phyloP scores from a whole-genome alignment of 129 eudicot species.

The Escallonia herrerae region DNA sequence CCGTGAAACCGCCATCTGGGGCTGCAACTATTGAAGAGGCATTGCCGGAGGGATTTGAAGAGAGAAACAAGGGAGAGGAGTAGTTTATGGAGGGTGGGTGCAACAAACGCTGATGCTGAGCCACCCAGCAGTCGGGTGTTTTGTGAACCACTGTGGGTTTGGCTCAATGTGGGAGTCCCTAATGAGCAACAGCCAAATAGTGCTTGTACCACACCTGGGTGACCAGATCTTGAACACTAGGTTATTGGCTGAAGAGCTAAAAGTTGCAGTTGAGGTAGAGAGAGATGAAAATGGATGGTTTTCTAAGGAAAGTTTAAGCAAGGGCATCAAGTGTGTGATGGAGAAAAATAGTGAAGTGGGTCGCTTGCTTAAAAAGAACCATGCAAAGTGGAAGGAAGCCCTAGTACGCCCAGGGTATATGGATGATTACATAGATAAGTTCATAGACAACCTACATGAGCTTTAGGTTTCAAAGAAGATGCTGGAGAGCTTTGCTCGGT shows the following conservation, averaged over 20 bases:
- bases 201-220: constrained; percentile 39
- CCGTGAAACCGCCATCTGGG: constrained; percentile 33
- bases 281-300: constrained; percentile 36
- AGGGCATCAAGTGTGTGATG: constrained; percentile 31
- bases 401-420: constrained; percentile 4
- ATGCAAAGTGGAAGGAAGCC: constrained; percentile 10
- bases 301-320: constrained; percentile 32
- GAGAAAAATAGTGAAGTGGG: constrained; percentile 35
- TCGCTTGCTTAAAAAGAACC: constrained; percentile 3
- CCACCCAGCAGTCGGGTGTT: constrained; percentile 49
- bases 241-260: constrained; percentile 34
- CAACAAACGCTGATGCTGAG: constrained; percentile 26
- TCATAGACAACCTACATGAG: constrained; percentile 9
- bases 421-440: constrained; percentile 14
- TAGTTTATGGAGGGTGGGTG: constrained; percentile 39
- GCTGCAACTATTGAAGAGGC: constrained; percentile 33
- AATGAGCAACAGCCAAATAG: constrained; percentile 34
- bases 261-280: constrained; percentile 48
- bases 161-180: constrained; percentile 53
- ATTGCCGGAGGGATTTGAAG: constrained; percentile 48
- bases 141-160: constrained; percentile 50
- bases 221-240: constrained; percentile 44
- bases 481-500: too few species aligned
- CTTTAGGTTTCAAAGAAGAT: background rate
- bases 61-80: constrained; percentile 31